Base-by-base conservation (phyloP, 306 rosid species). In the Gleditsia sinensis region DNA sequence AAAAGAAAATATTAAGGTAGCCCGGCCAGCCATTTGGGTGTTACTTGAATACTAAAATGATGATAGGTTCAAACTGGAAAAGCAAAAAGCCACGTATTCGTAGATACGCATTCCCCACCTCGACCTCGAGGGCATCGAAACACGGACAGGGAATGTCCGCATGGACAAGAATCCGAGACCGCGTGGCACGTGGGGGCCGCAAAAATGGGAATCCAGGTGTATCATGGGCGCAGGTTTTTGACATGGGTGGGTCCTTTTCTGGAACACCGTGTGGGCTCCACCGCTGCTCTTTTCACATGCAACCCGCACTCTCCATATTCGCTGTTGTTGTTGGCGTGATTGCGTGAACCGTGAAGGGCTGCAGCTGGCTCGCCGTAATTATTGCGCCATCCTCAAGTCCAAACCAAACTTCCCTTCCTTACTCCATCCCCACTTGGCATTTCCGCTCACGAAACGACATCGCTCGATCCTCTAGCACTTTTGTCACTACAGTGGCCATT, bases 321-420 rank as follows among this genome's bases (percentile, higher is more conserved):
- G 12, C 0, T 42, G 0, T 6, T 5, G 3, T 19, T 57, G 20
- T 56, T 53, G 50, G 66, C 66, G 28, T 39, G 67, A 67, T 53
- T 39, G 66, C 66, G 28, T 39, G 67, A 67, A 27, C 23, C 69
- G 55, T 16, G 46, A 69, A 23, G 12, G 32, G 30, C 77, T 75
- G 77, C 77, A 2, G 3, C 46, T 33, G 4, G 56, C 21, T 53
- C 77, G 81, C 81, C 84, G 74, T 58, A 76, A 81, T 71, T 71
- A 2, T 46, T 74, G 83, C 77, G 24, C 14, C 0, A 59, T 57
- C 24, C 3, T 48, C n/a, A 23, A 3, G n/a, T 46, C 3, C 9
- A 25, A 6, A 2, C 36, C 33, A 64, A 51, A 66, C 27, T 12
- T 32, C 12, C 45, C 19, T 16, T 4, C 0, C 16, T 6, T 9